These are phyloP conservation scores for Sclerotinia spermophila DNA, from an alignment of 2,329 filamentous ascomycete genomes.

Conservation along the genomic window DNA sequence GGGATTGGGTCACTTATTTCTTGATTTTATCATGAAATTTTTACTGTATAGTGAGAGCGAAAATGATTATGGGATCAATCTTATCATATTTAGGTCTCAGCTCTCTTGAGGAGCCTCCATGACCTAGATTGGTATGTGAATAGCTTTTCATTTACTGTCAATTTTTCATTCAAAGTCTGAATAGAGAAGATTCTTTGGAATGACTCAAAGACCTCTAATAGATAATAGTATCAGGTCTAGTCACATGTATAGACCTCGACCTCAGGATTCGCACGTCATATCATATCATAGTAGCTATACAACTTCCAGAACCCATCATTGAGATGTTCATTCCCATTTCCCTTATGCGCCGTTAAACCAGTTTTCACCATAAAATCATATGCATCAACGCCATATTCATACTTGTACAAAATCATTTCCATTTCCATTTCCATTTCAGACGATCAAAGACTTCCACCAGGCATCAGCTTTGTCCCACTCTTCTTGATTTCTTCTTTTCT, in stretches of 20 bases:
- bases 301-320: not conserved
- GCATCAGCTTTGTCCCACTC: conserved; percentile 25
- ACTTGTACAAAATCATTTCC: not conserved
- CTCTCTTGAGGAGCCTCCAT: no score
- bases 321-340: not conserved
- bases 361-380: not conserved
- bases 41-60: no score
- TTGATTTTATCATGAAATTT: no score
- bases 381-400: conserved; percentile 10
- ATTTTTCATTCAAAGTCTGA: no score
- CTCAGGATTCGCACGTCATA: not conserved
- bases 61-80: no score
- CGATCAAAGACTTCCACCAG: conserved; percentile 31
- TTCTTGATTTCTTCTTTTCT: conserved; percentile 44
- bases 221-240: not conserved
- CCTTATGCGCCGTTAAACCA: not conserved
- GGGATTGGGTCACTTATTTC: no score
- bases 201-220: not conserved
- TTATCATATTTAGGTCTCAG: no score
- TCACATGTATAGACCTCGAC: not conserved
- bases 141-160: no score
- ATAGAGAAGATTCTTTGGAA: not conserved
- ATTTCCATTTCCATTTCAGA: not conserved
- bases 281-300: not conserved
- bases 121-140: no score